Evolutionary conservation across 2,329 filamentous ascomycete genomes (phyloP).

Genomic region (Scopulariopsis brevicaulis): DNA sequence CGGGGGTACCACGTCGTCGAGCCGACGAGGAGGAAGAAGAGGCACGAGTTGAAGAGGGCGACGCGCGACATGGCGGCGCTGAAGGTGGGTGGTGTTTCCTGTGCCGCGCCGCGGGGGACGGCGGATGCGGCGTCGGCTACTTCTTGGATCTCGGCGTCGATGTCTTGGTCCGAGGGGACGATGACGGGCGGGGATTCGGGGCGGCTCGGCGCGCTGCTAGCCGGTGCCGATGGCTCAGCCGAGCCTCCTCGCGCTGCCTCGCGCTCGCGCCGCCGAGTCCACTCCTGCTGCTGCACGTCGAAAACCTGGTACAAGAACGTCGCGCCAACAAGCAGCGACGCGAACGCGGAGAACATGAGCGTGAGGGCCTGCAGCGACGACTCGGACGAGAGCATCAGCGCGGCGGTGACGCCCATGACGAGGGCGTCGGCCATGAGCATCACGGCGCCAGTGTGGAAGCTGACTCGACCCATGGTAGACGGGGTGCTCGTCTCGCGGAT

Average conservation of each 20-base stretch:
- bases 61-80: conserved; percentile 46
- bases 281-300: conserved; percentile 43
- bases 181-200: conserved; percentile 35
- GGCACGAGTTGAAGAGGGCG: conserved; percentile 39
- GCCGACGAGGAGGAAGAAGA: conserved; percentile 47
- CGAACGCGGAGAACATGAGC: conserved; percentile 36
- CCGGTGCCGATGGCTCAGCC: conserved; percentile 15
- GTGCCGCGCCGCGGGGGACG: conserved; percentile 17
- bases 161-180: conserved; percentile 51
- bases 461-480: conserved; percentile 54
- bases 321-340: conserved; percentile 45
- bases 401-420: conserved; percentile 11
- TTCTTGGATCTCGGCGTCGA: conserved; percentile 47
- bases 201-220: conserved; percentile 13
- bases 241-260: conserved; percentile 3
- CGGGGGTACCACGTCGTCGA: conserved; percentile 49
- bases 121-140: conserved; percentile 17
- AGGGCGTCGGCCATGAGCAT: conserved; percentile 55
- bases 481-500: conserved; percentile 57
- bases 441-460: conserved; percentile 48
- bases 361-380: conserved; percentile 42
- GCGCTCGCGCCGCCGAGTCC: conserved; percentile 35
- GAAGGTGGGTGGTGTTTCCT: conserved; percentile 25
- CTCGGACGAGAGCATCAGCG: conserved; percentile 7
- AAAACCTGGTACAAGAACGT: conserved; percentile 50